Percentiles rank a stretch among this genome's conserved stretches.
Evolutionary conservation across 2,329 filamentous ascomycete genomes (phyloP).

Genomic region (Septoria linicola): DNA sequence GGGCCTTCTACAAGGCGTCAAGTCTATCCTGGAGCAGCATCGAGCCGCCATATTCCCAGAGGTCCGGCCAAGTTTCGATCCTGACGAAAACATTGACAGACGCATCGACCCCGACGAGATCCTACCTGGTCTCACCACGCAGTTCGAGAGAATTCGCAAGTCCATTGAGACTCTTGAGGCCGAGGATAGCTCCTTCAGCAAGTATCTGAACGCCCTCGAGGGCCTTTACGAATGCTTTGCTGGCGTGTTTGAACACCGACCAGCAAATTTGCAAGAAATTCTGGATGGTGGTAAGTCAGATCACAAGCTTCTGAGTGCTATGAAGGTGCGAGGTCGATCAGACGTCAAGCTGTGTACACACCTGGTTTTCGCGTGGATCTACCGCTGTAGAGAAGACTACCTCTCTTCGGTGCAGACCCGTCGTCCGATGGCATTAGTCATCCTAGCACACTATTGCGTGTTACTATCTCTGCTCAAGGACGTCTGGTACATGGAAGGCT

Average conservation of each 20-base stretch:
- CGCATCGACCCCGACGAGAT: constrained; percentile 11
- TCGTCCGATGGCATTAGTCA: constrained; percentile 21
- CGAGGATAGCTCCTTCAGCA: constrained; percentile 20
- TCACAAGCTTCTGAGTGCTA: neutral
- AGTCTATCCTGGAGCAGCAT: constrained; percentile 16
- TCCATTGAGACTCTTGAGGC: constrained; percentile 19
- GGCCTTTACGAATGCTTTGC: constrained; percentile 13
- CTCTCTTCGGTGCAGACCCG: constrained; percentile 17
- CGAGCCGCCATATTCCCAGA: constrained; percentile 2
- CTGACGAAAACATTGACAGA: neutral
- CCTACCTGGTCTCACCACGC: constrained; percentile 11
- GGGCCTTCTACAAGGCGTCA: constrained; percentile 21
- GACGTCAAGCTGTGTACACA: constrained; percentile 10
- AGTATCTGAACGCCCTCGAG: constrained; percentile 20
- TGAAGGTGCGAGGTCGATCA: neutral
- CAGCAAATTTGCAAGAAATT: neutral
- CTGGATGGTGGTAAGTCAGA: neutral
- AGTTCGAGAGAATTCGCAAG: constrained; percentile 11
- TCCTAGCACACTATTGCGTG: constrained; percentile 21
- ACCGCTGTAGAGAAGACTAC: constrained; percentile 19
- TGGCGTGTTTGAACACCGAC: constrained; percentile 2
- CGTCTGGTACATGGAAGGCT: constrained; percentile 24
- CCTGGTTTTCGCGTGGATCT: constrained; percentile 21
- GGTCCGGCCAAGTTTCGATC: neutral
- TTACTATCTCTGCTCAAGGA: constrained; percentile 16